Percentiles rank a stretch among this genome's conserved stretches.
These are phyloP conservation scores for Farysia itapuensis DNA, from an alignment of 1,284 basidiomycete genomes.

Conservation along the genomic window DNA sequence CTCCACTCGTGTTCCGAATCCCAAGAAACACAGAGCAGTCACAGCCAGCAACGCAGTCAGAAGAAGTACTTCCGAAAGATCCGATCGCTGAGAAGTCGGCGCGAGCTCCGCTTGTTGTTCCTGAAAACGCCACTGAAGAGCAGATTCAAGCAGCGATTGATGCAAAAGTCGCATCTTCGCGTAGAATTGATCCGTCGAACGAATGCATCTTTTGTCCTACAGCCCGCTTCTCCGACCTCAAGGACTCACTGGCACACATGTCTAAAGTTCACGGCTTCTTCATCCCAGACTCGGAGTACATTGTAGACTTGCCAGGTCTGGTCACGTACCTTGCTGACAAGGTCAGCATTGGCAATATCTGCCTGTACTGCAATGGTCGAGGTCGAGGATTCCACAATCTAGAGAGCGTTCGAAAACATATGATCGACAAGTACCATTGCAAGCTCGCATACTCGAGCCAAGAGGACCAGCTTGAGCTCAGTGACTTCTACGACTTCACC, in stretches of 20 bases:
- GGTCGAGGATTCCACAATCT: slow-evolving; percentile 48
- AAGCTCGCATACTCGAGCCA: slow-evolving; percentile 88
- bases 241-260: slow-evolving; percentile 84
- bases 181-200: slow-evolving; percentile 46
- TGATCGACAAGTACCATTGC: slow-evolving; percentile 70
- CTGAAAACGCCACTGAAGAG: slow-evolving; percentile 45
- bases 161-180: slow-evolving; percentile 48
- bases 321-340: slow-evolving; percentile 88
- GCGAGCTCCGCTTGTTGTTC: slow-evolving; percentile 23
- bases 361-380: slow-evolving; percentile 73
- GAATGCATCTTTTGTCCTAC: slow-evolving; percentile 76
- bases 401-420: slow-evolving; percentile 54
- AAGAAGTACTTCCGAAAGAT: background rate
- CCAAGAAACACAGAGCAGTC: slow-evolving; percentile 4
- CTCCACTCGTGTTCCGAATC: slow-evolving; percentile 31
- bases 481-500: slow-evolving; percentile 92
- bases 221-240: slow-evolving; percentile 66
- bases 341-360: slow-evolving; percentile 86
- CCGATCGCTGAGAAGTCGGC: slow-evolving; percentile 11
- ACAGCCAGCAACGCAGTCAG: slow-evolving; percentile 1
- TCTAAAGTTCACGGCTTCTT: slow-evolving; percentile 85
- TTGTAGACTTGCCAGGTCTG: slow-evolving; percentile 80
- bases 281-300: slow-evolving; percentile 88
- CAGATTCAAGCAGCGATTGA: slow-evolving; percentile 52
- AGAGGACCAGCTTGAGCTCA: slow-evolving; percentile 78